These are phyloP conservation scores for Capronia coronata DNA, from an alignment of 2,329 filamentous ascomycete species.

Conservation along the genomic window DNA sequence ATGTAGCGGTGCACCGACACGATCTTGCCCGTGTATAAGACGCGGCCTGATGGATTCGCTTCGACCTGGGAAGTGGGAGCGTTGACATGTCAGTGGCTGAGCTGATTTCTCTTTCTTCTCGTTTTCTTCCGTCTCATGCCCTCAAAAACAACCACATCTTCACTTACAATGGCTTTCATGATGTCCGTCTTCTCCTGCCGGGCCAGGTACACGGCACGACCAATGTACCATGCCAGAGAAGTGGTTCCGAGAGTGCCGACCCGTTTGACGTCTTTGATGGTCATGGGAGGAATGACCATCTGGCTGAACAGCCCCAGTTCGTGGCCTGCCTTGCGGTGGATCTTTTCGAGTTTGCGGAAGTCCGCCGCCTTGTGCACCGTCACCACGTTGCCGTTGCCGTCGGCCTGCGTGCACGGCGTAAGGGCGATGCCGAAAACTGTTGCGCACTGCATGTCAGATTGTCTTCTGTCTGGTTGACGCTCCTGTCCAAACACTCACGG, in stretches of 20 bases:
- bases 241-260: constrained; percentile 38
- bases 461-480: constrained; percentile 42
- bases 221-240: constrained; percentile 48
- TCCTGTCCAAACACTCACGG: no score
- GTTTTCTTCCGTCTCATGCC: no score
- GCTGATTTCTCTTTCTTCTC: constrained; percentile 32
- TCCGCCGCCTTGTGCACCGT: constrained; percentile 26
- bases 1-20: constrained; percentile 53
- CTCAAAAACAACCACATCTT: no score
- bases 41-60: constrained; percentile 44
- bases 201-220: constrained; percentile 50
- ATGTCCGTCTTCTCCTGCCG: no score
- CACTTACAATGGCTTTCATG: no score
- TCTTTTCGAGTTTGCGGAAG: constrained; percentile 35
- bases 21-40: constrained; percentile 59
- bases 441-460: constrained; percentile 36
- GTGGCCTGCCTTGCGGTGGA: neutral
- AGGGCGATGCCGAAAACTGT: no score
- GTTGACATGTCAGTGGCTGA: constrained; percentile 47
- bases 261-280: constrained; percentile 33
- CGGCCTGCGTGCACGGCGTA: constrained; percentile 34
- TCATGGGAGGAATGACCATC: constrained; percentile 38
- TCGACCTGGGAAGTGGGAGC: constrained; percentile 46
- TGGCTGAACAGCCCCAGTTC: constrained; percentile 35
- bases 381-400: constrained; percentile 40